Conservation (phyloP, 2,329 filamentous ascomycete species). For the Diaporthe australafricana region DNA sequence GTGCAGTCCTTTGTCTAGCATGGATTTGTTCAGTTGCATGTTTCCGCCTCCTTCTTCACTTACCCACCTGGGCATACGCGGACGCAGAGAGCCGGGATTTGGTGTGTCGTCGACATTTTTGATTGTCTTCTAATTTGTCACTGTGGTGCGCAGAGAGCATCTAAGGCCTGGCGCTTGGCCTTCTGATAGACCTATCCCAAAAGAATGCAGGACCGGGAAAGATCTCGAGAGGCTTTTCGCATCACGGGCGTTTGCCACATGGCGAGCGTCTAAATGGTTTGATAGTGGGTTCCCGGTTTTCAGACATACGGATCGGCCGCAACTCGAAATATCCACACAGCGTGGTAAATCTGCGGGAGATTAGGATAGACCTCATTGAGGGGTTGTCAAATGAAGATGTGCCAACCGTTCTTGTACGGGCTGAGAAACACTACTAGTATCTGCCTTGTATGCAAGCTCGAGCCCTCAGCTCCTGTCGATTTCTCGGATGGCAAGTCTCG, state of each 20-base stretch:
- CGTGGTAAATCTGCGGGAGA: not conserved
- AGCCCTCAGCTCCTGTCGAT: not conserved
- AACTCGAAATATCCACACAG: not conserved
- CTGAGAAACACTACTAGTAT: not conserved
- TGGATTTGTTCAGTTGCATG: no score
- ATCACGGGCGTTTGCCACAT: not conserved
- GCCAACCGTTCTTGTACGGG: not conserved
- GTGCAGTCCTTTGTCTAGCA: not conserved
- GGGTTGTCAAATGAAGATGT: not conserved
- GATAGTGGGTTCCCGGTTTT: not conserved
- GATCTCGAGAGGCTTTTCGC: no score
- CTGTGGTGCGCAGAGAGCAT: no score
- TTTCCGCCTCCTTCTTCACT: no score
- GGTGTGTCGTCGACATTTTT: no score
- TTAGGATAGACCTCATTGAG: not conserved
- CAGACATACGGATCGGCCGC: not conserved
- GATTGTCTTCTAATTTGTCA: no score
- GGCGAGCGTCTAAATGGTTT: not conserved
- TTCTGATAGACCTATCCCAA: no score
- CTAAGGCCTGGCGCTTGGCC: no score
- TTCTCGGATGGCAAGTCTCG: not conserved
- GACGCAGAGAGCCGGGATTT: no score
- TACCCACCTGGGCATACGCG: no score
- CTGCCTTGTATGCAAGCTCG: not conserved
- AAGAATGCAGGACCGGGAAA: no score